Conservation (phyloP, 129 eudicot species). For the Artemisia tridentata region DNA sequence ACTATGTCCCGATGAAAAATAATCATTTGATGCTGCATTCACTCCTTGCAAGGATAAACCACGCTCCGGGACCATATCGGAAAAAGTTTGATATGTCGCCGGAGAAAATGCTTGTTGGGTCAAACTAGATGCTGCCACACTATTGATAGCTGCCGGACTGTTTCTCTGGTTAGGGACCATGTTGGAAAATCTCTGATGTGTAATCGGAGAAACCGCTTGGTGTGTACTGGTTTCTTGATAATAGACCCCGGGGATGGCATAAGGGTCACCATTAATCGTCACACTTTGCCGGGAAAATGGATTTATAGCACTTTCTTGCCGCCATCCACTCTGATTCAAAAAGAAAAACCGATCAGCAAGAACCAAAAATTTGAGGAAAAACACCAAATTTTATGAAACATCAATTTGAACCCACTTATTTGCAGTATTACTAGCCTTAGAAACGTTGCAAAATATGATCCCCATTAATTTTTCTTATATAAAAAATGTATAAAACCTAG, state of each 20-base stretch:
- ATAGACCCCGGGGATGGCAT: conserved; percentile 28
- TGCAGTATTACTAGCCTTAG: not conserved
- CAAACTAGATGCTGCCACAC: conserved; percentile 11
- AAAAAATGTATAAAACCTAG: too few relatives aligned
- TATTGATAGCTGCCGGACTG: conserved; percentile 16
- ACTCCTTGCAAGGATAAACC: conserved; percentile 11
- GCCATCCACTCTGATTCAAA: conserved; percentile 71
- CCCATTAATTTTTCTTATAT: too few relatives aligned
- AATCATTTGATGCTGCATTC: conserved; percentile 3
- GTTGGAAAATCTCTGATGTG: conserved; percentile 28
- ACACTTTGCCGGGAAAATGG: conserved; percentile 57
- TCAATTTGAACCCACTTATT: conserved; percentile 7
- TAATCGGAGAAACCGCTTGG: conserved; percentile 22
- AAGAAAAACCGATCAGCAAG: conserved; percentile 21
- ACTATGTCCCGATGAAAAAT: conserved; percentile 6
- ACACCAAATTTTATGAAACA: too few relatives aligned
- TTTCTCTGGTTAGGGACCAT: conserved; percentile 28
- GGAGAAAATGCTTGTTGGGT: conserved; percentile 23
- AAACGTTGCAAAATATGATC: too few relatives aligned
- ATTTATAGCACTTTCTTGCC: conserved; percentile 48
- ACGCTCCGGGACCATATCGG: conserved; percentile 30
- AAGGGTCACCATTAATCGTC: conserved; percentile 33
- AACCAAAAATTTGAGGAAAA: not conserved
- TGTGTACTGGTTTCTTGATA: conserved; percentile 30
- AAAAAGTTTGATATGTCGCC: conserved; percentile 5